Evolutionary conservation across 768 basidiomycete species (phyloP).

Genomic region (Rhizopogon vinicolor): DNA sequence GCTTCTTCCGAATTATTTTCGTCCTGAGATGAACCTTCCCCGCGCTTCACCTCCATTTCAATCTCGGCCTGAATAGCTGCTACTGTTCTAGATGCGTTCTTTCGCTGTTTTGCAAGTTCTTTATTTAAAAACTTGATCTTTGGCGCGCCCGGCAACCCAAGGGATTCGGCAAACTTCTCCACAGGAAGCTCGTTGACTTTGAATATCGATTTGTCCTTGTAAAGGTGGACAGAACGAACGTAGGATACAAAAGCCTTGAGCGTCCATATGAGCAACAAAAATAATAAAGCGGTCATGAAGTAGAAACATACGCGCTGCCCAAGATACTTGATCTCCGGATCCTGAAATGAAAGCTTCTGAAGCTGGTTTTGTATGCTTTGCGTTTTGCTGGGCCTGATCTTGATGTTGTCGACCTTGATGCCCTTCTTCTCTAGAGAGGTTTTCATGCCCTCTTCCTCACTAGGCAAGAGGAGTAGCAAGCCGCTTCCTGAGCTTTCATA

Average conservation of each 20-base stretch:
- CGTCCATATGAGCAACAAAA: background rate
- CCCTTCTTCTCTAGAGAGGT: conserved; percentile 66
- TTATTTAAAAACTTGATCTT: conserved; percentile 84
- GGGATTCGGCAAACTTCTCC: conserved; percentile 79
- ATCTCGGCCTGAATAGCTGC: conserved; percentile 31
- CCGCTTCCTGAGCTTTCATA: conserved; percentile 90
- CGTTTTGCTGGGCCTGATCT: conserved; percentile 84
- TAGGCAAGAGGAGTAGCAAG: conserved; percentile 77
- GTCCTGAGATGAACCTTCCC: conserved; percentile 13
- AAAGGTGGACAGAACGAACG: conserved; percentile 85
- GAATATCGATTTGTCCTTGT: conserved; percentile 93
- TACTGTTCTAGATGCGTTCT: conserved; percentile 59
- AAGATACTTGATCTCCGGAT: conserved; percentile 95
- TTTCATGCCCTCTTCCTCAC: conserved; percentile 91
- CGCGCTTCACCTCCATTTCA: conserved; percentile 11
- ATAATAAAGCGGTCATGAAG: background rate
- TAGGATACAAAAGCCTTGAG: conserved; percentile 92
- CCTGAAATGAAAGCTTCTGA: conserved; percentile 90
- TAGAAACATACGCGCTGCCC: conserved; percentile 72
- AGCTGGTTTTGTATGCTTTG: conserved; percentile 81
- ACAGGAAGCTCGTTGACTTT: conserved; percentile 78
- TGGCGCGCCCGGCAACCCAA: conserved; percentile 91
- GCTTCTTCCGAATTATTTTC: conserved; percentile 16
- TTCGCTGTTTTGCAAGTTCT: conserved; percentile 68
- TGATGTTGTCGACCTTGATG: conserved; percentile 73